Base-by-base conservation (phyloP, 1,284 basidiomycete species). In the Trametes polyzona region DNA sequence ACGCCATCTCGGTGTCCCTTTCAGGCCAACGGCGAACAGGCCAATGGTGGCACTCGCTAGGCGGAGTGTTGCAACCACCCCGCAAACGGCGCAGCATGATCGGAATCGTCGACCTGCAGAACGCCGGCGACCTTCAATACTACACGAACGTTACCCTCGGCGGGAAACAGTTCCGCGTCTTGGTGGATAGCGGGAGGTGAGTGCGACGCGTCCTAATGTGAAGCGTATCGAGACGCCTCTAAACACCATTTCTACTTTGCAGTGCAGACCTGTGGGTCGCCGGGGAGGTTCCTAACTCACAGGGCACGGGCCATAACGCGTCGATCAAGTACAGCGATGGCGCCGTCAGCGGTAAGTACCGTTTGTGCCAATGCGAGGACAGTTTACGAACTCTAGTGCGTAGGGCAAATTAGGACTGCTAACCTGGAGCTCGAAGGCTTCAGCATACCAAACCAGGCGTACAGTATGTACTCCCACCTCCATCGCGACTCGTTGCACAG, bases 121-220 rank as follows among this genome's bases (percentile, higher is more conserved):
- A 86, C 61, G 58, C 67, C 9, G 72, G 66, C 7, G 80, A 83
- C 64, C 61, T 84, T 23, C 72, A 74, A 61, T 88, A 87, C 61
- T 75, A 72, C 48, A 76, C 79, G 21, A 80, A 82, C 53, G 70
- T 86, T 47, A 76, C 78, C 2, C 68, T 88, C 29, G 81, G 82
- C 27, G 80, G 77, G 14, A 62, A 69, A 12, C 52, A 59, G 3
- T 82, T 82, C 62, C 69, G 72, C 11, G 74, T 86, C 48, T 67
- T 85, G 43, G 76, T 90, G 53, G 87, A 90, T 64, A 88, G 88
- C 9, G 87, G 87, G 48, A 88, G 86, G 88, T 86, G 59, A 48
- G 46, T n/a, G n/a, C 17, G 12, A 16, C 26, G 36, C 9, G 7
- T 39, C 9, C 29, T 11, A 11, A 2, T 27, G n/a, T 17, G 1